Base-by-base conservation (phyloP, 1,284 basidiomycete genomes). In the Microbotryum lychnidis-dioicae region DNA sequence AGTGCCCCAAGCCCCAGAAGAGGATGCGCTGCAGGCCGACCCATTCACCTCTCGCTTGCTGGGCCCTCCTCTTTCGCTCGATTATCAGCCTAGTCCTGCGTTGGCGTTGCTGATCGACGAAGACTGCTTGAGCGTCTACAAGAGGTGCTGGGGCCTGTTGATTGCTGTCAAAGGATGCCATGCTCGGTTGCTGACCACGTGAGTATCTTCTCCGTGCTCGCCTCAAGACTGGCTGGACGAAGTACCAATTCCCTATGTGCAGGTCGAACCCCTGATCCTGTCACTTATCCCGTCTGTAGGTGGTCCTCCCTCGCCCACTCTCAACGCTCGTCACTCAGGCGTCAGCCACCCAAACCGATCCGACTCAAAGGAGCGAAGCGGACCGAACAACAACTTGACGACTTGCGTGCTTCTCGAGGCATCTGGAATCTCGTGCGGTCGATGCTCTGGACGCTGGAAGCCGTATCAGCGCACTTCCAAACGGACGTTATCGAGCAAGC, bases 231-330 rank as follows among this genome's bases (percentile, higher is more conserved):
- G 14, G 31, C 31, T 8, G 31, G 8, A 7, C 31, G 31, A 10
- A 8, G 31, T 31, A 31, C 31, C 8, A 31, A 31, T 16, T 6
- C 37, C 12, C 16, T 42, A 2, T 23, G 37, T 42, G 14, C 12
- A 3, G 37, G 16, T 14, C 37, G 37, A 42, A 42, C 12, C 6
- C 6, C 37, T 42, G 14, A 42, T 18, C 2, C 27, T 3, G 48
- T 31, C 7, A 1, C 52, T 14, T 33, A 9, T 37, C 27, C 27
- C 29, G 16, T 42, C 31, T 31, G 21, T 25, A 55, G 54, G 9
- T 55, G 54, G 54, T 45, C 54, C 25, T 47, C 45, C 27, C 45
- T 55, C 27, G 27, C 54, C 4, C 54, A 55, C 20, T n/a, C 54
- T 12, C 45, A 46, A 21, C 54, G 54, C 9, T n/a, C 27, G 23